Evolutionary conservation across 139 green algal species (phyloP).

Genomic region (Micromonas commoda): DNA sequence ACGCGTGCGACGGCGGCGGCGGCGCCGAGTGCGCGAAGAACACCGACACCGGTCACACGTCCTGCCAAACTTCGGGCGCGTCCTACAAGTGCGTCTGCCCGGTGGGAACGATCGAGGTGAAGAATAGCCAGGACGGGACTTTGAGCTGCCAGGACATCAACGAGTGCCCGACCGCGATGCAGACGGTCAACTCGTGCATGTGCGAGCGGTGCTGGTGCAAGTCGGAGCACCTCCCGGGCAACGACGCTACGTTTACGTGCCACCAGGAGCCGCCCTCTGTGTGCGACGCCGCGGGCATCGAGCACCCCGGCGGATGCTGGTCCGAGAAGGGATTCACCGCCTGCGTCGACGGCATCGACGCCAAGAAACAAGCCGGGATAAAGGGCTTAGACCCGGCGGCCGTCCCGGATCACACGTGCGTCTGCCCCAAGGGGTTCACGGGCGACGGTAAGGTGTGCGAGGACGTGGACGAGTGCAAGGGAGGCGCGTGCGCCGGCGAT

Average conservation of each 20-base stretch:
- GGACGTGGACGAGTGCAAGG: conserved; percentile 50
- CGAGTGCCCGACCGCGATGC: conserved; percentile 45
- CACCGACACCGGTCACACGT: neutral
- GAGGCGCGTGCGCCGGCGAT: conserved; percentile 35
- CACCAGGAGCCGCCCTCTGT: neutral
- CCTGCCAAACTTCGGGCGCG: too few species aligned
- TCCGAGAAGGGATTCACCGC: neutral
- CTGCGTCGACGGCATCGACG: conserved; percentile 15
- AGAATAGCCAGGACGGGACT: conserved; percentile 37
- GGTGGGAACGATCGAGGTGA: conserved; percentile 45
- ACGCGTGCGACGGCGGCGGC: conserved; percentile 50
- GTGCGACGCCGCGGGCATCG: conserved; percentile 23
- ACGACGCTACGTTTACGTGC: neutral
- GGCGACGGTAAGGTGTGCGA: conserved; percentile 18
- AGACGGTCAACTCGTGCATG: conserved; percentile 2
- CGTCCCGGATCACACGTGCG: conserved; percentile 15
- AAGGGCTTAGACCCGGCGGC: neutral
- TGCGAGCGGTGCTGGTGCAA: conserved; percentile 9
- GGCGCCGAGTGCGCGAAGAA: too few species aligned
- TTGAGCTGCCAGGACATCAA: conserved; percentile 66
- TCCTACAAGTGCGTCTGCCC: conserved; percentile 69
- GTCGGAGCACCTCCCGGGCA: too few species aligned
- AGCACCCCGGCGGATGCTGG: conserved; percentile 37
- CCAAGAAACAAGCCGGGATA: neutral
- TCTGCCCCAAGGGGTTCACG: conserved; percentile 33